Base-by-base conservation (phyloP, 352 stramenopile species). In the Phytophthora pisi region DNA sequence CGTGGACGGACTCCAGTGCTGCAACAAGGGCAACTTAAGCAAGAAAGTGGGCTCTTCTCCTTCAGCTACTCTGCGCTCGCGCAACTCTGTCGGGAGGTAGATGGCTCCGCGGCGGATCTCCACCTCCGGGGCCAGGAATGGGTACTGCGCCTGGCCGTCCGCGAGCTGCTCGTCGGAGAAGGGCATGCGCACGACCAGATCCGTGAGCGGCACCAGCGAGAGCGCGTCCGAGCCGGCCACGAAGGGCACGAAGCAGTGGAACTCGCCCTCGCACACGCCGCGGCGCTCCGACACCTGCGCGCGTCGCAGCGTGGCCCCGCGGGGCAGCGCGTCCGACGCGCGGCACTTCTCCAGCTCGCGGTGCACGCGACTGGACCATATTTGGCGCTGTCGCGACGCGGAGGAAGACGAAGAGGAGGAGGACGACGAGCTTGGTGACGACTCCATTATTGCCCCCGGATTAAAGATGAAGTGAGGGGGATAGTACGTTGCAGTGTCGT, bases 221-320 rank as follows among this genome's bases (percentile, higher is more conserved):
- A 95, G 77, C 36, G 84, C 84, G 43, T 87, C 84, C 1, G 86
- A 95, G 51, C 84, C 84, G 24, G 87, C 77, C 15, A 80, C 80
- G 62, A 95, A 92, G 7, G 86, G 84, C 43, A 91, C 82, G 45
- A 90, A 95, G 57, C 85, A 91, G 51, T 83, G 75, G 68, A 95
- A 90, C 20, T 88, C 82, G 64, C 72, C 70, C 24, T 79, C 60
- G 34, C 82, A 90, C 20, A 68, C 38, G 16, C 86, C 86, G 1
- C 56, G 51, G 10, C 51, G 55, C 36, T 92, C 82, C 16, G 89
- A 85, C 4, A 95, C 57, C 28, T 70, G 64, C 18, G 75, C 64
- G 26, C 78, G 72, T 15, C 79, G 72, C 36, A 95, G 63, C 28
- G 76, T 77, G 13, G 81, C 72, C n/a, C 84, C 86, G 5, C 18